Conservation (phyloP, 208 protist species). For the Crithidia bombi region DNA sequence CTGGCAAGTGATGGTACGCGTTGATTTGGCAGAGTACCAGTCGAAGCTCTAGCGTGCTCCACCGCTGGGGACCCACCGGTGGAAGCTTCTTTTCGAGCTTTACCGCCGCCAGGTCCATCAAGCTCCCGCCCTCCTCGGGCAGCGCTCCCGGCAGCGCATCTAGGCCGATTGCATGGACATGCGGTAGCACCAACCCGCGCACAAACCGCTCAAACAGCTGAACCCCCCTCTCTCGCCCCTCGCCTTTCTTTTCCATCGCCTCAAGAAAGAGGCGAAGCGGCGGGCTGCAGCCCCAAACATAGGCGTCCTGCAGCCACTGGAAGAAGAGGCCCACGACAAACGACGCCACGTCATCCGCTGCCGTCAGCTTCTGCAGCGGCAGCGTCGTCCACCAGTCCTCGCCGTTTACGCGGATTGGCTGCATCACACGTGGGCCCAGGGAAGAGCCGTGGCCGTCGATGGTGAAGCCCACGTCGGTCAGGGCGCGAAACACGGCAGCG, state of each 20-base stretch:
- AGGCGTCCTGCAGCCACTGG: constrained; percentile 67
- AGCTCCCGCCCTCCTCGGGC: constrained; percentile 44
- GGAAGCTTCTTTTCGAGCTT: constrained; percentile 35
- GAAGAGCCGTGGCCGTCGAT: constrained; percentile 50
- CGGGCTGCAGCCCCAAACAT: constrained; percentile 56
- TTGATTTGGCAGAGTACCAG: constrained; percentile 46
- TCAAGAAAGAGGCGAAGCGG: constrained; percentile 46
- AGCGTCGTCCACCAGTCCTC: constrained; percentile 52
- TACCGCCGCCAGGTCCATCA: constrained; percentile 35
- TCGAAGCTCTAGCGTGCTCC: constrained; percentile 65
- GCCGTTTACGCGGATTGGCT: constrained; percentile 16
- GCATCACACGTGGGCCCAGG: constrained; percentile 48
- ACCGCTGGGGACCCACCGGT: constrained; percentile 62
- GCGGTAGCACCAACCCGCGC: constrained; percentile 40
- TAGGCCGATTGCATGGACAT: constrained; percentile 37
- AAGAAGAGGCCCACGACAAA: constrained; percentile 65
- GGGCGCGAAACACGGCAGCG: constrained; percentile 56
- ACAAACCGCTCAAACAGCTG: constrained; percentile 55
- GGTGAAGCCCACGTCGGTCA: constrained; percentile 52
- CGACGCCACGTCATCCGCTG: constrained; percentile 39
- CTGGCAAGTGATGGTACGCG: constrained; percentile 41
- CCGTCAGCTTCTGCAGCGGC: constrained; percentile 35
- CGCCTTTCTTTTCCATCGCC: neutral
- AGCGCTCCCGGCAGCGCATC: constrained; percentile 22
- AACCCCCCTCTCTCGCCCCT: constrained; percentile 15